Evolutionary conservation across 2,329 filamentous ascomycete genomes (phyloP), one percentile per base, ranked within the genome.

Genomic region (Clarireedia sp.): DNA sequence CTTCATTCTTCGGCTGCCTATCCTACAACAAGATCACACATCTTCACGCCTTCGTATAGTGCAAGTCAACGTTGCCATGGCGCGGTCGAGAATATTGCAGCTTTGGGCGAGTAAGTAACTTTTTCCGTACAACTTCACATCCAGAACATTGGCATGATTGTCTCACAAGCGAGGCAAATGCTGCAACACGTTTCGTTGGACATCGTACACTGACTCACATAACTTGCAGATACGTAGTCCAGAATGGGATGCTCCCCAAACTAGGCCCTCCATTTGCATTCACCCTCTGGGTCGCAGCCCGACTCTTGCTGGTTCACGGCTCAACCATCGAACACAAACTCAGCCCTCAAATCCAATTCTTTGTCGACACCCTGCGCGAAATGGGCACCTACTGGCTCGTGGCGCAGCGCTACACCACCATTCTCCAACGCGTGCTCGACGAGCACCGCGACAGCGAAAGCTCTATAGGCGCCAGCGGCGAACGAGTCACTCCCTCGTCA

Each of bases 1-100:
- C 78, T 96, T 23, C 90, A 96, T 72, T 96, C 90, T 0, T 95
- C 90, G 1, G 90, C 91, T 5, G 91, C 90, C 2, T 96, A 96
- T 69, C 91, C 91, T 3, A 95, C 90, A 4, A 94, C 89, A 3
- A 80, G 89, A 33, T 95, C 89, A 1, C 85, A 86, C 12, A 91
- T 95, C 51, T 96, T 96, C 72, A 91, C 88, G 0, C 89, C 90
- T 0, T 95, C 89, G 0, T 95, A 89, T 69, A 88, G 84, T 64
- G 91, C 91, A 29, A 87, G 83, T 53, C 89, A 95, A 67, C 79
- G 88, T 43, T 96, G 91, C 66, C 82, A 91, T 57, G 80, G 81
- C 3, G 90, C 91, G 1, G 91, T 95, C 9, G 86, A 91, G 67
- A 87, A 87, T 64, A 89, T 96, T 57, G 83, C 86, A 38, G 83